Evolutionary conservation across 148 eudicot species (phyloP).

Genomic region (Oxyria digyna): DNA sequence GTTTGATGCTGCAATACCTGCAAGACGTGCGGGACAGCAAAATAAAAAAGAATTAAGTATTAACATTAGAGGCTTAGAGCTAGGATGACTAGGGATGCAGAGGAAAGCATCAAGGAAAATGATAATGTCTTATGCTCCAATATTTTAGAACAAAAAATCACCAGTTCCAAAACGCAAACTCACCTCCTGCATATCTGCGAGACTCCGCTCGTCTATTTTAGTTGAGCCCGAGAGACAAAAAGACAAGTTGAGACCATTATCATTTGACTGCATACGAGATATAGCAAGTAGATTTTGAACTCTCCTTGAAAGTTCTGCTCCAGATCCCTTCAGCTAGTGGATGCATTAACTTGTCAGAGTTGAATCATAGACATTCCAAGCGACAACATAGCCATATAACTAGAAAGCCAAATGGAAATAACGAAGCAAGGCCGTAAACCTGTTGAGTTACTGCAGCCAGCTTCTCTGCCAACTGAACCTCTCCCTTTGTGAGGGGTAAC

Average conservation of each 20-base stretch:
- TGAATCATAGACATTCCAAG: neutral
- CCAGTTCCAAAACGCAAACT: conserved; percentile 3
- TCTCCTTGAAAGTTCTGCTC: conserved; percentile 93
- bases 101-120: neutral
- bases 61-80: too few relatives aligned
- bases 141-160: neutral
- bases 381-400: neutral
- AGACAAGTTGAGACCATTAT: conserved; percentile 46
- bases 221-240: conserved; percentile 74
- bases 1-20: conserved; percentile 93
- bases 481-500: conserved; percentile 83
- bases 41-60: neutral
- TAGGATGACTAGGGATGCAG: neutral
- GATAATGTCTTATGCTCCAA: neutral
- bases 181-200: conserved; percentile 94
- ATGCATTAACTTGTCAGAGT: conserved; percentile 19
- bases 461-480: conserved; percentile 88
- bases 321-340: conserved; percentile 86
- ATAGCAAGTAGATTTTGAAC: conserved; percentile 84
- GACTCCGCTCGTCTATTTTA: conserved; percentile 82
- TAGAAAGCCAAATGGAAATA: neutral
- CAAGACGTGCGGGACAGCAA: neutral
- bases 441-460: conserved; percentile 69
- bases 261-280: conserved; percentile 72
- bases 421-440: conserved; percentile 26